Evolutionary conservation across 139 green algal species (phyloP).

Genomic region (Tetraselmis striata): DNA sequence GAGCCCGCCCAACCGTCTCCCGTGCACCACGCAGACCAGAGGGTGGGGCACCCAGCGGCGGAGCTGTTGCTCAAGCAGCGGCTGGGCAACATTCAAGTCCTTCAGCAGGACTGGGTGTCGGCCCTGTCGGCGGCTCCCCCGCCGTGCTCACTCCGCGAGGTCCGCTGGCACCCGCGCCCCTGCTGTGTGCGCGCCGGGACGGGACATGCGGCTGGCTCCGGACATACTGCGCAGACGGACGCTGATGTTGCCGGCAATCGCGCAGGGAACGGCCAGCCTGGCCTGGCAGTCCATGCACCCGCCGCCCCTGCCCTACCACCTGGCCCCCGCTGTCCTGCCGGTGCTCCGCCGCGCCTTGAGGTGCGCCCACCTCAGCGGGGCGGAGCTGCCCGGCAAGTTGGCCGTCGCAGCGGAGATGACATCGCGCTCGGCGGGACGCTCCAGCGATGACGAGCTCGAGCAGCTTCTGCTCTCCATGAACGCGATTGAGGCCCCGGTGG

Average conservation of each 20-base stretch:
- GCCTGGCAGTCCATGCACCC: slow-evolving; percentile 5
- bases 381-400: background rate
- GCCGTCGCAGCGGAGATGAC: background rate
- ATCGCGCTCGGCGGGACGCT: background rate
- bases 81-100: background rate
- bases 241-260: background rate
- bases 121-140: slow-evolving; percentile 40
- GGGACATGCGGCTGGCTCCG: too few species aligned
- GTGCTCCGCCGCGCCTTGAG: background rate
- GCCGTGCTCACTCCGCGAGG: slow-evolving; percentile 42
- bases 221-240: background rate
- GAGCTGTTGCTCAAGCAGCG: background rate
- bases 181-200: background rate
- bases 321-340: slow-evolving; percentile 26
- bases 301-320: slow-evolving; percentile 17
- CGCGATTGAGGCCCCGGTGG: background rate
- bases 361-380: background rate
- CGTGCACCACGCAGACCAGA: too few species aligned
- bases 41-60: too few species aligned
- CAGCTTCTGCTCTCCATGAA: background rate
- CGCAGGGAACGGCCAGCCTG: slow-evolving; percentile 13
- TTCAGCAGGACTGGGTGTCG: slow-evolving; percentile 39
- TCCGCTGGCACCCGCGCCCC: background rate
- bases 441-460: background rate
- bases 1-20: too few species aligned